Evolutionary conservation across 2,329 filamentous ascomycete species (phyloP), one percentile per base, ranked within the genome.

Genomic region (Stagonosporopsis tanaceti): DNA sequence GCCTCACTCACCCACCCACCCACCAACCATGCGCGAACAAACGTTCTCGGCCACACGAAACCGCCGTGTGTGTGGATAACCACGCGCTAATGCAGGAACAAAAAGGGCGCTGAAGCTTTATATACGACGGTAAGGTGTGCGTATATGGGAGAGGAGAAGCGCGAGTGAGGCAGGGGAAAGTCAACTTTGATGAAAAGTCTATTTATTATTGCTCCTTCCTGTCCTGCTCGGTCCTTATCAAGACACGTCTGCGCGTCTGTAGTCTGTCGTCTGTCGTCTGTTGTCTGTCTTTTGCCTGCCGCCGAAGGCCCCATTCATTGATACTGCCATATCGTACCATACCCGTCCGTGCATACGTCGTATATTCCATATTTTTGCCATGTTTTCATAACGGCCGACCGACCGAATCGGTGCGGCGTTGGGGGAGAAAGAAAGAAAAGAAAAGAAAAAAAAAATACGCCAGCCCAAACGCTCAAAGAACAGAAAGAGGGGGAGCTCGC

Each of bases 401-500:
- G 35, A 6, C 20, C 24, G 9, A n/a, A 12, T n/a, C n/a, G n/a
- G 22, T 39, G 35, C 20, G 37, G 35, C 17, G 30, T 1, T 9
- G n/a, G 35, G 28, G 14, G 25, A n/a, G n/a, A n/a, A n/a, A n/a
- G n/a, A n/a, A n/a, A 20, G 20, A 20, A 20, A 20, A 3, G 3
- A 3, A 20, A 20, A 35, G n/a, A 50, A 50, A 25, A 28, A 39
- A 39, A 50, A 50, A 25, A 28, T 30, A 39, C n/a, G 5, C 25
- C 28, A 25, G 37, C n/a, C 51, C 11, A 24, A 55, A 50, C 53
- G 53, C 53, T 56, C 47, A 50, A 50, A 50, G 22, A 27, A 46
- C 12, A 50, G 27, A 35, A 50, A 35, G 38, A 42, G 28, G n/a
- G n/a, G 15, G 27, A 37, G 44, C 22, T 9, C 22, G 14, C 4